Base-by-base conservation (phyloP, 163 green algal species). In the Prototheca stagnorum region DNA sequence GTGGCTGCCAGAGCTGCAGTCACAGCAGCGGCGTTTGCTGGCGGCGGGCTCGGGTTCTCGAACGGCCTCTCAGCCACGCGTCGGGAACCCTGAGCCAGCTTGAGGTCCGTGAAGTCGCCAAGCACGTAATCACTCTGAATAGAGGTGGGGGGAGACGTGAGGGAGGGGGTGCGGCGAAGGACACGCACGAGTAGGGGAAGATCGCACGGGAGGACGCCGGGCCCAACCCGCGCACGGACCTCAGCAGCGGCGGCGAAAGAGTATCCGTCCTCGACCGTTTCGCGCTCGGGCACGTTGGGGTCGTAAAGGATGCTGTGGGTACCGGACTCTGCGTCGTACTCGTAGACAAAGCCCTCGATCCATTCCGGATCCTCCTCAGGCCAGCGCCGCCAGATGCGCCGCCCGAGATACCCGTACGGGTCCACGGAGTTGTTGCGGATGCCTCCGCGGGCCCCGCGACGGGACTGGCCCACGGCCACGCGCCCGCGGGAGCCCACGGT, bases 291-390 rank as follows among this genome's bases (percentile, higher is more conserved):
- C 19, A 52, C 45, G 54, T 70, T 70, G 41, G 61, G 61, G 35
- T 70, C 61, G 33, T 70, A 70, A 37, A 70, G 24, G 35, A 70
- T 64, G 5, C 29, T 52, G 44, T 64, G 54, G 20, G 22, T 42
- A 9, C 39, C 54, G 15, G 37, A 44, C 15, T 54, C 45, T 53
- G 53, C 33, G 26, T 64, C 49, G 45, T 61, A 70, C 17, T 57
- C 40, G 25, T 54, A 43, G 2, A 70, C 24, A 23, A 56, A 63
- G 16, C 61, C 61, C 44, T 70, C 61, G 29, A 70, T 54, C 61
- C 61, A 70, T 17, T 54, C 50, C 7, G 61, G 61, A 35, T 50
- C 35, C 44, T 70, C 61, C 16, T 28, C 7, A 1, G 61, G 54
- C 44, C 53, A 70, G 11, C 34, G 53, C 27, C 61, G 39, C 54